Conservation (phyloP, 148 eudicot species). For the Silene latifolia region DNA sequence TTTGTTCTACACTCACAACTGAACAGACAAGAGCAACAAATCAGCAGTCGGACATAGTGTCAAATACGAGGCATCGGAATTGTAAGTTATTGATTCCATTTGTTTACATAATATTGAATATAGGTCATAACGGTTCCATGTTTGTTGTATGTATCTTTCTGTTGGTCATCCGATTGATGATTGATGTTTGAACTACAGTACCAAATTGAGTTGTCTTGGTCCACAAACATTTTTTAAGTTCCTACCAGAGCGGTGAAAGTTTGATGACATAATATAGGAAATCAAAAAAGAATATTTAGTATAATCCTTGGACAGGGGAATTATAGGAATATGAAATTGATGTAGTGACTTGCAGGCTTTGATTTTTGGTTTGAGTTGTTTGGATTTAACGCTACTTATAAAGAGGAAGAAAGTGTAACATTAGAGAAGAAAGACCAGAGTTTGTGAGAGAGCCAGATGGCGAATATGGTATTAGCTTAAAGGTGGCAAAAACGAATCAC, state of each 20-base stretch:
- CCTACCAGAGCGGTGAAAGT: constrained; percentile 6
- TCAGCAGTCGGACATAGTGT: too few relatives aligned
- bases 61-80: too few relatives aligned
- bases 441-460: constrained; percentile 29
- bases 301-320: background rate
- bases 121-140: background rate
- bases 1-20: too few relatives aligned
- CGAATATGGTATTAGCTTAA: constrained; percentile 32
- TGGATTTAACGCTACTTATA: constrained; percentile 26
- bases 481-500: constrained; percentile 24
- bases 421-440: constrained; percentile 1
- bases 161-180: background rate
- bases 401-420: constrained; percentile 16
- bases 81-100: constrained; percentile 46
- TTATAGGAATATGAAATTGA: constrained; percentile 1
- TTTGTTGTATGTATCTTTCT: background rate
- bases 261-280: constrained; percentile 25
- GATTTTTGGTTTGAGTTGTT: constrained; percentile 20
- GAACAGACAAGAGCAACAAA: too few relatives aligned
- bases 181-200: background rate
- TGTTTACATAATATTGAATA: background rate
- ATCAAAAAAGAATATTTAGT: background rate
- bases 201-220: background rate
- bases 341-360: constrained; percentile 23
- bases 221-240: background rate